Percentiles rank a stretch among this genome's conserved stretches.
Evolutionary conservation across 164 flowering plant species (phyloP).

Genomic region (Vitis amurensis): DNA sequence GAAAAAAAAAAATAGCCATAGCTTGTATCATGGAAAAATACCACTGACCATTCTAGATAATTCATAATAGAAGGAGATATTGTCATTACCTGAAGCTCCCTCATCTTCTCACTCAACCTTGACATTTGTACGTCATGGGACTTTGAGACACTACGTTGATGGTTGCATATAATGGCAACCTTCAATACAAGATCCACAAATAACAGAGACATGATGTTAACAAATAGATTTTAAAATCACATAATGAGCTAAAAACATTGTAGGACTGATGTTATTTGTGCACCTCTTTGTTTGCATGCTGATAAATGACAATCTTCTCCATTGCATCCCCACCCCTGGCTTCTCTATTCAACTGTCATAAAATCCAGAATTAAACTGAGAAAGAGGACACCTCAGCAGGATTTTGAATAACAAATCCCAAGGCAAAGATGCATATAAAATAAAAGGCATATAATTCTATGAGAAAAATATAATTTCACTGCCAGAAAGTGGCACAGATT

Average conservation of each 20-base stretch:
- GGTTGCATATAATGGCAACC: conserved; percentile 99
- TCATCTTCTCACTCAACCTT: conserved; percentile 67
- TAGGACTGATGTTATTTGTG: not conserved
- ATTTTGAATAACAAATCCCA: too few species aligned
- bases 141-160: conserved; percentile 91
- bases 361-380: not conserved
- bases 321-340: conserved; percentile 68
- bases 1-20: not conserved
- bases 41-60: not conserved
- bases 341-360: conserved; percentile 59
- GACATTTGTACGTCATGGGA: conserved; percentile 76
- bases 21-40: not conserved
- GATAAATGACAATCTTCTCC: conserved; percentile 68
- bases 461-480: too few species aligned
- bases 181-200: conserved; percentile 25
- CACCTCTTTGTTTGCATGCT: conserved; percentile 94
- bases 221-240: not conserved
- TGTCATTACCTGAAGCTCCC: conserved; percentile 68
- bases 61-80: not conserved
- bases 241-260: not conserved
- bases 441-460: too few species aligned
- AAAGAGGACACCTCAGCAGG: too few species aligned
- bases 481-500: too few species aligned
- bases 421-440: too few species aligned
- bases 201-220: conserved; percentile 3